phyloP scores from a whole-genome alignment of 176 grass and related monocot genomes.

The Avena sativa region DNA sequence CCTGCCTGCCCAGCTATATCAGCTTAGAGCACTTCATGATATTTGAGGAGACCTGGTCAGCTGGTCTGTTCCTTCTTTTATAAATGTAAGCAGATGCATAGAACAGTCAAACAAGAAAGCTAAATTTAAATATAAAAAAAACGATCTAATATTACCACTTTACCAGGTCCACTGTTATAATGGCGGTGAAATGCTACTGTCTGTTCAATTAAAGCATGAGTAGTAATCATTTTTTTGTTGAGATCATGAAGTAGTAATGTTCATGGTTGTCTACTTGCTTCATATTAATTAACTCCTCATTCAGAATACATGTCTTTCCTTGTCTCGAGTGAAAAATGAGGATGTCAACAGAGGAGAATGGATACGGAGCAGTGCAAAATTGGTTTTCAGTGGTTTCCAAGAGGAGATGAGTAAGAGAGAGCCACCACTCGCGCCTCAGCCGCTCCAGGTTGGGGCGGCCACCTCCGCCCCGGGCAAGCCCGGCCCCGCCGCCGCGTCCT shows the following conservation, averaged over 20 bases:
- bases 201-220: not conserved
- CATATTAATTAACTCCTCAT: not conserved
- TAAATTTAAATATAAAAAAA: not conserved
- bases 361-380: too few relatives aligned
- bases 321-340: not conserved
- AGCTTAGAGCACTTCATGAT: not conserved
- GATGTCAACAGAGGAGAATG: not conserved
- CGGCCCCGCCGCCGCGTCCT: too few relatives aligned
- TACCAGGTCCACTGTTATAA: not conserved
- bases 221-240: not conserved
- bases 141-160: not conserved
- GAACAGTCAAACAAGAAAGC: not conserved
- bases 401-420: too few relatives aligned
- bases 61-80: not conserved
- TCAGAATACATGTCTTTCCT: not conserved
- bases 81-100: not conserved
- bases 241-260: not conserved
- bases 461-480: too few relatives aligned
- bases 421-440: too few relatives aligned
- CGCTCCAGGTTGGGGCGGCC: too few relatives aligned
- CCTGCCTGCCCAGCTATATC: not conserved
- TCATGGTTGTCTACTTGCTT: not conserved
- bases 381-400: too few relatives aligned
- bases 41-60: slow-evolving; percentile 2
- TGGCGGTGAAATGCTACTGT: not conserved